Conservation (phyloP, 129 eudicot species). For the Artemisia argyi region DNA sequence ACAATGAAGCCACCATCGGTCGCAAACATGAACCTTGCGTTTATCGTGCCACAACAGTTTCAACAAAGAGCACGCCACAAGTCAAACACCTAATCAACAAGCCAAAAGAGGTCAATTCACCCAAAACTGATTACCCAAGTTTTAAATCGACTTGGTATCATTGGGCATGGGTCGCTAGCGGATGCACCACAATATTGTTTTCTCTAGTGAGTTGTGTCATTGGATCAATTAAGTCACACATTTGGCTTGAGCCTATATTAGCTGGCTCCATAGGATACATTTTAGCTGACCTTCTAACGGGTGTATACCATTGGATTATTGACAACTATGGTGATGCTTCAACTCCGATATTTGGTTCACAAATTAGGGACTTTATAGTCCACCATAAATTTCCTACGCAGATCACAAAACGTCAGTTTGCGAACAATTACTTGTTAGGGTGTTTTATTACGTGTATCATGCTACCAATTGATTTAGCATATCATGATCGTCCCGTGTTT, state of each 20-base stretch:
- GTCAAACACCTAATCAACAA: too few relatives aligned
- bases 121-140: constrained; percentile 49
- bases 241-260: too few relatives aligned
- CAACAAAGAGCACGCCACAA: too few relatives aligned
- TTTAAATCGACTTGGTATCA: constrained; percentile 66
- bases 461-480: constrained; percentile 37
- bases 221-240: constrained; percentile 5
- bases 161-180: constrained; percentile 55
- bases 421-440: constrained; percentile 55
- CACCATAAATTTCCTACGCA: constrained; percentile 68
- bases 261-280: constrained; percentile 37
- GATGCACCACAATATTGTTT: constrained; percentile 55
- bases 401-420: constrained; percentile 49
- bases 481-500: constrained; percentile 31
- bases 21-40: constrained; percentile 6
- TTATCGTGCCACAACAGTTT: constrained; percentile 37
- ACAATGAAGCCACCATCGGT: constrained; percentile 49
- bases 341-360: constrained; percentile 59
- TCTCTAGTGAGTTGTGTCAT: constrained; percentile 47
- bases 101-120: constrained; percentile 1
- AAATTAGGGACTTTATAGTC: constrained; percentile 58
- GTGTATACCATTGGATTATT: constrained; percentile 75
- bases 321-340: constrained; percentile 57
- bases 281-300: constrained; percentile 62
- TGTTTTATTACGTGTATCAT: constrained; percentile 36